Evolutionary conservation across 2,329 filamentous ascomycete species (phyloP), one percentile per base, ranked within the genome.

Genomic region (Colletotrichum shisoi): DNA sequence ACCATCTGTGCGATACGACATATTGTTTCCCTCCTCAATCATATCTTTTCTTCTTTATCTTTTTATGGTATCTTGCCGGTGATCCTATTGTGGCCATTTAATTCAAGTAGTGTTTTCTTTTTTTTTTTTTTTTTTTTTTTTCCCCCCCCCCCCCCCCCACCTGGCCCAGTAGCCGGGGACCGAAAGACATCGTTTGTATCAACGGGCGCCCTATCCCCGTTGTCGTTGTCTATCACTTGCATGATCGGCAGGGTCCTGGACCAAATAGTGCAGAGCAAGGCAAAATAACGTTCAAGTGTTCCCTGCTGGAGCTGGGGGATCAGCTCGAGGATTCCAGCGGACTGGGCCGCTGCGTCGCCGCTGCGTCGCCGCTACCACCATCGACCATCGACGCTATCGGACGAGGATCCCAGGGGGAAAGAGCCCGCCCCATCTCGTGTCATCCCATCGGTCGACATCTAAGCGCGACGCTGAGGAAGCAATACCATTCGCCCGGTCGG

Each of bases 231-330:
- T 56, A 64, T 68, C 62, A 68, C 65, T 51, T 60, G 65, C 65
- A 68, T 65, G 61, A 68, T 68, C 65, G 60, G 62, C 65, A 68
- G 65, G 65, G 65, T 68, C 65, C 65, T 56, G 56, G 27, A 44
- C 27, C 24, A 57, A 66, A 46, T 49, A 42, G 45, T 46, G 59
- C 63, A 67, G 52, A 58, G 24, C 13, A 44, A 63, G 56, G 54
- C 63, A 67, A 62, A 52, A 57, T 67, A 68, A 65, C 56, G 48
- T 68, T 65, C 44, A 51, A 27, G 48, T 53, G 53, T 67, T 67
- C 64, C 64, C 64, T 67, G 64, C 49, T 56, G 64, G 42, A 17
- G 53, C 49, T 64, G 64, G 64, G 64, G 64, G 61, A 64, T 64
- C 64, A 58, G 64, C 54, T 67, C 42, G 49, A 65, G 65, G 57